Conservation (phyloP, 1,139 yeast species). For the Pichia sp. region DNA sequence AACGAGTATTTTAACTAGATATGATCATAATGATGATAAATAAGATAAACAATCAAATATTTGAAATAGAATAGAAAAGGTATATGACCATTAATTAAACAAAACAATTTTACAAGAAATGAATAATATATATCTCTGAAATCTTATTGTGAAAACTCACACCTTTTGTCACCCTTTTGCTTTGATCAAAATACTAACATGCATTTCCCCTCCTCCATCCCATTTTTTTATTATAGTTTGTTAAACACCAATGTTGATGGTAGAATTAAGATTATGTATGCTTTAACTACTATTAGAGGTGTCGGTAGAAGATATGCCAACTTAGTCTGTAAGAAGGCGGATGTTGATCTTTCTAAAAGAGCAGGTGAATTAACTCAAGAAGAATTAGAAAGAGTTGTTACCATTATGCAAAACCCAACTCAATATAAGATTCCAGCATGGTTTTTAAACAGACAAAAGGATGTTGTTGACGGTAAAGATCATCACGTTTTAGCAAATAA, state of each 20-base stretch:
- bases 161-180: no score
- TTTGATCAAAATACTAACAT: conserved; percentile 17
- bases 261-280: conserved; percentile 99
- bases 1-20: no score
- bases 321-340: conserved; percentile 99
- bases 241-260: conserved; percentile 99
- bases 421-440: conserved; percentile 99
- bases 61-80: no score
- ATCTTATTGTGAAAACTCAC: no score
- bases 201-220: background rate
- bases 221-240: conserved; percentile 49
- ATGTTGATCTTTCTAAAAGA: conserved; percentile 95
- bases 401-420: conserved; percentile 99
- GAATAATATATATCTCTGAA: no score
- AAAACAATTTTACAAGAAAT: no score
- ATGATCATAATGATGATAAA: no score
- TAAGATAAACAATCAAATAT: no score
- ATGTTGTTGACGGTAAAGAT: conserved; percentile 98
- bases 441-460: conserved; percentile 99
- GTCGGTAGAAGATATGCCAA: conserved; percentile 99
- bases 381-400: conserved; percentile 99
- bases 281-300: conserved; percentile 99
- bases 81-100: no score
- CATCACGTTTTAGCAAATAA: conserved; percentile 98
- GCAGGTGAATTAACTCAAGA: conserved; percentile 99